Percentiles rank a stretch among this genome's conserved stretches.
Conservation (phyloP, 176 grass and related monocot species). For the Oryza punctata region DNA sequence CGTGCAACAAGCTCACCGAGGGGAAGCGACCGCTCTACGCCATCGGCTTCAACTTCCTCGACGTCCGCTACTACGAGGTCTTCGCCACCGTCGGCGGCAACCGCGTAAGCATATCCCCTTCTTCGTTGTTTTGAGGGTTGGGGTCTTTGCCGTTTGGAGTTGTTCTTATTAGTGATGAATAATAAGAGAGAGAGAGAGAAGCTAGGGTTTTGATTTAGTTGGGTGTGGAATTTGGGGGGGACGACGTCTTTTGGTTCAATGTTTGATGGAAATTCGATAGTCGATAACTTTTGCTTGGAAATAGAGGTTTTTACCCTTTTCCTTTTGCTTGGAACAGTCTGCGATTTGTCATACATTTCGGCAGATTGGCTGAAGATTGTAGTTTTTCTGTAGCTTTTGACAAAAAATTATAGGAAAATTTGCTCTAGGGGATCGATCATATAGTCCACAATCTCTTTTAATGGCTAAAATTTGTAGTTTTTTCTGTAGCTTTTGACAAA, state of each 20-base stretch:
- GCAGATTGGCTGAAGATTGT: background rate
- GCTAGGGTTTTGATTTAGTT: background rate
- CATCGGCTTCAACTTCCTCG: conserved; percentile 96
- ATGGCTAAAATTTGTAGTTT: too few relatives aligned
- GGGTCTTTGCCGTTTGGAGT: background rate
- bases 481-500: too few relatives aligned
- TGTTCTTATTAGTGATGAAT: background rate
- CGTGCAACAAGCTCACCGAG: conserved; percentile 71
- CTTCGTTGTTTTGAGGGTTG: background rate
- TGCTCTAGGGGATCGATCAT: too few relatives aligned
- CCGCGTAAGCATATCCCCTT: conserved; percentile 41
- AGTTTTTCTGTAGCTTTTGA: too few relatives aligned
- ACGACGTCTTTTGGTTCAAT: background rate
- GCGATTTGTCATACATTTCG: background rate
- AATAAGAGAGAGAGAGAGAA: background rate
- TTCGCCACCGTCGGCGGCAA: conserved; percentile 85
- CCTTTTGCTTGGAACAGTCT: background rate
- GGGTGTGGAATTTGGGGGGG: background rate
- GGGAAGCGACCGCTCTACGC: conserved; percentile 93
- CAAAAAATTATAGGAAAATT: too few relatives aligned
- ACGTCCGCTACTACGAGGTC: conserved; percentile 81
- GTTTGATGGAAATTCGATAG: background rate
- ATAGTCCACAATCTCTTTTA: too few relatives aligned
- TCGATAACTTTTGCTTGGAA: too few relatives aligned
- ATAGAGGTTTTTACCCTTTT: background rate